Evolutionary conservation across 2,329 filamentous ascomycete species (phyloP).

Genomic region (Fusarium veterinarium): DNA sequence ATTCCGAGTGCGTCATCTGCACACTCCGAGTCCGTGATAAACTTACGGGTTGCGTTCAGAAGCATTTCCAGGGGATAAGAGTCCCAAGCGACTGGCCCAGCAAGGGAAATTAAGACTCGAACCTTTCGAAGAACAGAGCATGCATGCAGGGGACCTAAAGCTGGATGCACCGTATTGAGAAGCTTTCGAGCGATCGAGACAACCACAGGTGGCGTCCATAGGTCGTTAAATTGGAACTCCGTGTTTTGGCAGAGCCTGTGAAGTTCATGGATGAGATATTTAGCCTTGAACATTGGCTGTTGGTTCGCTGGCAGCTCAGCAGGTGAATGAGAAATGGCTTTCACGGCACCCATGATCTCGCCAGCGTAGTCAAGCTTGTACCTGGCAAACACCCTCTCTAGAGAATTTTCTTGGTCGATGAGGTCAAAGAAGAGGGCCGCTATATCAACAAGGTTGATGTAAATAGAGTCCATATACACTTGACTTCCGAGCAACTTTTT

Average conservation of each 20-base stretch:
- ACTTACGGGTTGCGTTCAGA: conserved; percentile 81
- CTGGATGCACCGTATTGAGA: conserved; percentile 82
- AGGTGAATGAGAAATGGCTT: conserved; percentile 72
- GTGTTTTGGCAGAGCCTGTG: conserved; percentile 81
- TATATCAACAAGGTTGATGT: conserved; percentile 79
- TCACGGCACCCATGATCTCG: conserved; percentile 76
- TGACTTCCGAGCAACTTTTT: conserved; percentile 76
- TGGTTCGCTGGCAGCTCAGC: conserved; percentile 78
- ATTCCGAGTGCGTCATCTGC: conserved; percentile 91
- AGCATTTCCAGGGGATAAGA: conserved; percentile 93
- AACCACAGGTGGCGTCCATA: conserved; percentile 83
- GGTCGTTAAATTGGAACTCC: conserved; percentile 68
- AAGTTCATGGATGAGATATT: conserved; percentile 79
- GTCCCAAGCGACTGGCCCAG: conserved; percentile 76
- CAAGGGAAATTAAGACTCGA: conserved; percentile 81
- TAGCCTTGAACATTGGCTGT: conserved; percentile 86
- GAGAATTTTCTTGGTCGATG: conserved; percentile 79
- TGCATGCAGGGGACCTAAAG: conserved; percentile 86
- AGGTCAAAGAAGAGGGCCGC: conserved; percentile 80
- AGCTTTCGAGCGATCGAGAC: conserved; percentile 80
- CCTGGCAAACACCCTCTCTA: conserved; percentile 75
- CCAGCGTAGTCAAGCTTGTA: conserved; percentile 70
- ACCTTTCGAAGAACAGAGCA: conserved; percentile 90
- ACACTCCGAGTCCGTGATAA: conserved; percentile 85
- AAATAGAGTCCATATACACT: conserved; percentile 70